Conservation (phyloP, 2,329 filamentous ascomycete species). For the Diplodia corticola region DNA sequence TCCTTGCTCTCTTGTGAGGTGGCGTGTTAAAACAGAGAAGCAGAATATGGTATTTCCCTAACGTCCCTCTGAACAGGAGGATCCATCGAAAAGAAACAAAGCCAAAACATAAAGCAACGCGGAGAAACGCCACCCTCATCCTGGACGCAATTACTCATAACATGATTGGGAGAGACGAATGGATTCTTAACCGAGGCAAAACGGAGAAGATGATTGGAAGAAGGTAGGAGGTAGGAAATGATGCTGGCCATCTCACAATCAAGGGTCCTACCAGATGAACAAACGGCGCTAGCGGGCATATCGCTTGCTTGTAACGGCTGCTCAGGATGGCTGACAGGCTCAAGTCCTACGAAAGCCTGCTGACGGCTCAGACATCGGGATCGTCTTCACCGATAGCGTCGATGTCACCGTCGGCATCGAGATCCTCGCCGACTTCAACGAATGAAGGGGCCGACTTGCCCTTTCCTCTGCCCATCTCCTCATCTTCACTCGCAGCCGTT, state of each 20-base stretch:
- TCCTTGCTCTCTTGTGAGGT: not conserved
- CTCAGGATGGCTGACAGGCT: not conserved
- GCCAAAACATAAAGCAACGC: not conserved
- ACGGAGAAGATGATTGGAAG: not conserved
- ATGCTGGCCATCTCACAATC: not conserved
- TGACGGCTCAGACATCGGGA: slow-evolving; percentile 2
- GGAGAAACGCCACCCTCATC: not conserved
- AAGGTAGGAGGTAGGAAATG: not conserved
- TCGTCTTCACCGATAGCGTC: slow-evolving; percentile 23
- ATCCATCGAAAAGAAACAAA: not conserved
- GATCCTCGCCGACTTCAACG: slow-evolving; percentile 36
- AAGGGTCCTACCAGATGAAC: not conserved
- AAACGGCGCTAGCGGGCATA: not conserved
- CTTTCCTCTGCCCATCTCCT: slow-evolving; percentile 31
- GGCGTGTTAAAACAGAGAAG: slow-evolving; percentile 3
- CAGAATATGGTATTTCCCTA: slow-evolving; percentile 19
- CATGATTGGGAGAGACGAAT: not conserved
- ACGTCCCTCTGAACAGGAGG: not conserved
- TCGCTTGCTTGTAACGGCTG: not conserved
- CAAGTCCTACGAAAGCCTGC: not conserved
- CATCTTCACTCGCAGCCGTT: slow-evolving; percentile 26
- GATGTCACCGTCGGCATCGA: slow-evolving; percentile 30
- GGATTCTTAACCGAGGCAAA: not conserved
- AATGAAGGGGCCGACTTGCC: slow-evolving; percentile 28
- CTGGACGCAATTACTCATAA: slow-evolving; percentile 6